These are phyloP conservation scores for Marchantia polymorpha DNA, from an alignment of 225 moss, liverwort and hornwort genomes.

Conservation along the genomic window DNA sequence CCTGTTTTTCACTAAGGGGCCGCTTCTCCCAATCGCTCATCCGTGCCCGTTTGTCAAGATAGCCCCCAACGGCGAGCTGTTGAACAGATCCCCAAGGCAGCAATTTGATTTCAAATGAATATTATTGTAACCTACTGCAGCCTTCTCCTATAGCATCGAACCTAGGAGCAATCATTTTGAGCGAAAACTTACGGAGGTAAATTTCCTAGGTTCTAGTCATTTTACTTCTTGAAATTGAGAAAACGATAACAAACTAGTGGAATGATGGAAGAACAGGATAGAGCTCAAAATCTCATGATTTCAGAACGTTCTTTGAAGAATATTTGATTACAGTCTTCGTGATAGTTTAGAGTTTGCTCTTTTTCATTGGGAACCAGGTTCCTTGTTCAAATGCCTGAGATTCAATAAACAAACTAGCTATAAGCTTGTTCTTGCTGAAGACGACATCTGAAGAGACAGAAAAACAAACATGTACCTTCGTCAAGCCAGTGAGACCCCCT, in stretches of 20 bases:
- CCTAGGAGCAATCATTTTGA: too few species aligned
- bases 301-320: not conserved
- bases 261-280: not conserved
- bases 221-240: too few species aligned
- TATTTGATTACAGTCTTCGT: too few species aligned
- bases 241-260: not conserved
- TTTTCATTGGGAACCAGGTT: not conserved
- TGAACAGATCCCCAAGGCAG: not conserved
- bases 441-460: not conserved
- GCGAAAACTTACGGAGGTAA: too few species aligned
- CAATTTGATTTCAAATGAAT: too few species aligned
- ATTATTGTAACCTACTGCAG: too few species aligned
- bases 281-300: not conserved
- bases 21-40: slow-evolving; percentile 40
- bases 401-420: not conserved
- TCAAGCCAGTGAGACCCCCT: slow-evolving; percentile 29
- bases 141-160: too few species aligned
- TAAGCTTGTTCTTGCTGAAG: not conserved
- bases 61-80: slow-evolving; percentile 26
- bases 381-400: not conserved
- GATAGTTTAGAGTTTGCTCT: not conserved
- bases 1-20: slow-evolving; percentile 31
- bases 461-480: slow-evolving; percentile 15
- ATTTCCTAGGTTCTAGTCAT: not conserved
- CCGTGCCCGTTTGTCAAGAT: slow-evolving; percentile 26